Conservation (phyloP, 192 early-diverging fungal species). For the Coemansia sp. region DNA sequence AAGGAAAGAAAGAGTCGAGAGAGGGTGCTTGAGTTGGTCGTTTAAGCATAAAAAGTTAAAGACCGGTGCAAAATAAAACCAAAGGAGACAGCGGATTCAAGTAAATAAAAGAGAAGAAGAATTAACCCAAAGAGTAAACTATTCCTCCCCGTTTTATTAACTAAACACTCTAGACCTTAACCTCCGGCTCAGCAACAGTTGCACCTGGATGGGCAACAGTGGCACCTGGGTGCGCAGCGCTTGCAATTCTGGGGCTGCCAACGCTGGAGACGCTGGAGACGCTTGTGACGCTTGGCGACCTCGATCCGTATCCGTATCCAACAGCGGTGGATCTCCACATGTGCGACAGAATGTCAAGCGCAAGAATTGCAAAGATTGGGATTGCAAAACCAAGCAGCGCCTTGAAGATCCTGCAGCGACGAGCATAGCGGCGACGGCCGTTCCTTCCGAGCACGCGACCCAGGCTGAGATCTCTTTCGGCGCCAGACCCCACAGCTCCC, state of each 20-base stretch:
- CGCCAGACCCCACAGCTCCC: not conserved
- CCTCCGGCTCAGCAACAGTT: slow-evolving; percentile 28
- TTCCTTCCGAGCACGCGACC: slow-evolving; percentile 37
- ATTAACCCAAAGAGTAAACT: no score
- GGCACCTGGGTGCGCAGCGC: slow-evolving; percentile 16
- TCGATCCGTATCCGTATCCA: slow-evolving; percentile 6
- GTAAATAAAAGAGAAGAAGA: no score
- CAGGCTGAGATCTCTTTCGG: slow-evolving; percentile 4
- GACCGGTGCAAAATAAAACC: no score
- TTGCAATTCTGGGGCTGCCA: slow-evolving; percentile 28
- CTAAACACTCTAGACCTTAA: slow-evolving; percentile 40
- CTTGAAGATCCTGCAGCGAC: slow-evolving; percentile 51
- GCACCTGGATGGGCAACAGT: slow-evolving; percentile 15
- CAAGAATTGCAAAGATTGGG: slow-evolving; percentile 50
- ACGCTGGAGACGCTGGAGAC: slow-evolving; percentile 26
- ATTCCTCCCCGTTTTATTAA: no score
- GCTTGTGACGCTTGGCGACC: slow-evolving; percentile 36
- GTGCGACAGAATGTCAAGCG: slow-evolving; percentile 35
- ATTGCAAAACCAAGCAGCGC: slow-evolving; percentile 44
- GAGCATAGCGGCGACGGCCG: slow-evolving; percentile 36
- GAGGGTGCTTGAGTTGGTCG: no score
- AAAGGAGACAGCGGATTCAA: no score
- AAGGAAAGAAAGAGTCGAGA: no score
- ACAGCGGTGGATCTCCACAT: slow-evolving; percentile 28
- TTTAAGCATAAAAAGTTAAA: no score